A percentile compares a stretch with the other conserved stretches of the same genome.
Evolutionary conservation across 1,139 yeast species (phyloP).

Genomic region (Meyerozyma carpophila): DNA sequence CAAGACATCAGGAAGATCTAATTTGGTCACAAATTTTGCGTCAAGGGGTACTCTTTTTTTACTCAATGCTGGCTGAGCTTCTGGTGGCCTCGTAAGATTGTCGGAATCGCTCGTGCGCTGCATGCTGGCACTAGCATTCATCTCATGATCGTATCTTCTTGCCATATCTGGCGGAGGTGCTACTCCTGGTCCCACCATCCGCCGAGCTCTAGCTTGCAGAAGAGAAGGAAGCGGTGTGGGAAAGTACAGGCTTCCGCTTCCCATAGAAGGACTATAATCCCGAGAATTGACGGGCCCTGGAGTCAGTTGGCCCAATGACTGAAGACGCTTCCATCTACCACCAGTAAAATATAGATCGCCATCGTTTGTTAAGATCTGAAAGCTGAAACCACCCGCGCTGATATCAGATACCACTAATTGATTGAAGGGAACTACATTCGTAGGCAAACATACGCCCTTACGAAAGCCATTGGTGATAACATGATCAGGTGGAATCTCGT

Average conservation of each 20-base stretch:
- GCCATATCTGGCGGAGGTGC: conserved; percentile 3
- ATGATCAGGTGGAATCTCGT: conserved; percentile 24
- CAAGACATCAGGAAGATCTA: conserved; percentile 17
- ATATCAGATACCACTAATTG: conserved; percentile 46
- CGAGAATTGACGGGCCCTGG: conserved; percentile 17
- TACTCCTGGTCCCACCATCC: conserved; percentile 9
- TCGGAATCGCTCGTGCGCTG: conserved; percentile 11
- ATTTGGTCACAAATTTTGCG: conserved; percentile 24
- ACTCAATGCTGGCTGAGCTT: conserved; percentile 9
- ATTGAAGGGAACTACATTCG: conserved; percentile 26
- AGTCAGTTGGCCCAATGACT: conserved; percentile 24
- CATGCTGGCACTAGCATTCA: conserved; percentile 4
- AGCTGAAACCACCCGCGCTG: conserved; percentile 65
- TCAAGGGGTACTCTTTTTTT: conserved; percentile 15
- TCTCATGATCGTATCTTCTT: conserved; percentile 6
- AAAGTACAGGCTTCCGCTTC: background rate
- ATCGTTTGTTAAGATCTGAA: conserved; percentile 49
- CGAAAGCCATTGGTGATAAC: conserved; percentile 18
- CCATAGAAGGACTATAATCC: conserved; percentile 13
- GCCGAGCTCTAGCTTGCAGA: conserved; percentile 11
- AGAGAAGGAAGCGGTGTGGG: conserved; percentile 7
- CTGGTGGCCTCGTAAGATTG: conserved; percentile 12
- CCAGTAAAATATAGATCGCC: conserved; percentile 58
- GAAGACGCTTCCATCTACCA: conserved; percentile 40
- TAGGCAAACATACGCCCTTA: conserved; percentile 39